phyloP scores from a whole-genome alignment of 1,139 yeast species.

The Diutina scorzettiae region DNA sequence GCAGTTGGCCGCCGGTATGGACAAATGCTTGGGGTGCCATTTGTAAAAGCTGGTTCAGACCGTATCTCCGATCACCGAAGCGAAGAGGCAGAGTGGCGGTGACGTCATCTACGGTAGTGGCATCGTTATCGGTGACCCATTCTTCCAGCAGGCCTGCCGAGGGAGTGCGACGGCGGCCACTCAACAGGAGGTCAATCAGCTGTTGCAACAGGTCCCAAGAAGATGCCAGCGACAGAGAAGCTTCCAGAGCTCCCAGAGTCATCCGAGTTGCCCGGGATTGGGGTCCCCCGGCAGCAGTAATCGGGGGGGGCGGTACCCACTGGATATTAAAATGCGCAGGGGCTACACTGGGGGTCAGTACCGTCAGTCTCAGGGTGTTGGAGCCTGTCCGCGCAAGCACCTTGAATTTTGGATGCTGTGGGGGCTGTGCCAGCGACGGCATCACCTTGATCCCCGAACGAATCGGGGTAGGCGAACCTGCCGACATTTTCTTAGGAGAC shows the following conservation, averaged over 20 bases:
- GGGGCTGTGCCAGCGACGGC: background rate
- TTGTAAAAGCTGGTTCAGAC: background rate
- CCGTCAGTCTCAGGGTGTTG: background rate
- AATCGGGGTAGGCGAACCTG: background rate
- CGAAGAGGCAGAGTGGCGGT: background rate
- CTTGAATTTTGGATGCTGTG: background rate
- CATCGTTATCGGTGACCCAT: background rate
- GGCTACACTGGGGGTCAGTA: background rate
- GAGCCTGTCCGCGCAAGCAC: background rate
- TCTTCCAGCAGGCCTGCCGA: background rate
- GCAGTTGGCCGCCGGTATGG: background rate
- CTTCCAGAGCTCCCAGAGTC: background rate
- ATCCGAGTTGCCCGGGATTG: background rate
- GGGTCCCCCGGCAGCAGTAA: background rate
- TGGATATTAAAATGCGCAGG: background rate
- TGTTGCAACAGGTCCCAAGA: conserved; percentile 5
- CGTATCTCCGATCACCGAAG: background rate
- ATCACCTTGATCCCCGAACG: conserved; percentile 2
- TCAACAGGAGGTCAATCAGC: background rate
- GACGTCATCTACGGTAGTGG: background rate
- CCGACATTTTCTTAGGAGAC: background rate
- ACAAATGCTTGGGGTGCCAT: background rate
- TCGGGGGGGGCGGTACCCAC: background rate
- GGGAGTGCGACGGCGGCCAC: background rate
- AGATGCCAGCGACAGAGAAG: background rate